Evolutionary conservation across 176 grass and related monocot species (phyloP), one percentile per base, ranked within the genome.

Genomic region (Bothriochloa decipiens): DNA sequence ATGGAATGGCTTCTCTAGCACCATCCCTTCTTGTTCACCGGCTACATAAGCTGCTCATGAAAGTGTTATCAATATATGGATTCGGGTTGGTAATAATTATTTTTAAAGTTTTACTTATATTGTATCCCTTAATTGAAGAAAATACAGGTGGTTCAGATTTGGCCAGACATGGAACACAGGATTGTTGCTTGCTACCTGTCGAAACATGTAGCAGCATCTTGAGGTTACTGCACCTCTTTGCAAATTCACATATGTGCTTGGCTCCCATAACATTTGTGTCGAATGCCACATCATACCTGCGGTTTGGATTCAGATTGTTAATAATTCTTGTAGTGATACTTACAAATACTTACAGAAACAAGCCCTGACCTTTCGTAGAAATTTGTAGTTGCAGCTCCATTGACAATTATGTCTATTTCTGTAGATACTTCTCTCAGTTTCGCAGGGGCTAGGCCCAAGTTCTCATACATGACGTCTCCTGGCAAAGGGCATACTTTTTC

Each of bases 151-250:
- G 22, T 61, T 22, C 22, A 61, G 57, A 23, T 61, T 61, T 23
- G 17, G 5, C 50, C 16, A 53, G 5, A 53, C 16, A 29, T 28
- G 13, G 25, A 36, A 16, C 10, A 65, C 11, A 43, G 17, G 14
- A 4, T 28, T 57, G 37, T 36, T 47, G 28, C 10, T 47, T 40
- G 36, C 15, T 82, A 94, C 92, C 92, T 42, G 89, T 91, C 45
- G 92, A 94, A 79, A 94, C 87, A 65, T 94, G 92, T 74, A 94
- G 92, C 47, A 94, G 77, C 84, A 91, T 85, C 61, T 88, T 79
- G 5, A 91, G 83, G 11, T 90, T 87, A 9, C 43, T 72, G 76
- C 89, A 94, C 55, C 85, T 87, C 22, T 91, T 94, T 50, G 87
- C 89, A 72, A 94, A 91, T 17, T 77, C 37, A 8, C 63, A 87